Evolutionary conservation across 2,329 filamentous ascomycete genomes (phyloP).

Genomic region (Dactylonectria macrodidyma): DNA sequence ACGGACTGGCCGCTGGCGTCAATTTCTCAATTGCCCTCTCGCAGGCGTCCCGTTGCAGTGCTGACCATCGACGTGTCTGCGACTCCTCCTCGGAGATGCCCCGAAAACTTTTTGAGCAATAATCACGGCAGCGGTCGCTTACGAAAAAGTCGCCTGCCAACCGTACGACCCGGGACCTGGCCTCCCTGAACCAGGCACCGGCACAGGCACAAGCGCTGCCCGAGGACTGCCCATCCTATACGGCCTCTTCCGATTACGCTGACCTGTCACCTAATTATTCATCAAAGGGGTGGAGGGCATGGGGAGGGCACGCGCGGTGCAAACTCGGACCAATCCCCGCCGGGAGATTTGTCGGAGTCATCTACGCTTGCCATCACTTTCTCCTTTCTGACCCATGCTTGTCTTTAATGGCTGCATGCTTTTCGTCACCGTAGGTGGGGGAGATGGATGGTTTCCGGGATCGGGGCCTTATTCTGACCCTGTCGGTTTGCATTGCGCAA

Average conservation of each 20-base stretch:
- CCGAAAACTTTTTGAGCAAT: slow-evolving; percentile 18
- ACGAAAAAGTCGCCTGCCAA: slow-evolving; percentile 38
- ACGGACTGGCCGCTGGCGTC: slow-evolving; percentile 18
- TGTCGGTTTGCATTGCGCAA: background rate
- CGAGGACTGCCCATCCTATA: slow-evolving; percentile 29
- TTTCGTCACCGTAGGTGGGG: slow-evolving; percentile 11
- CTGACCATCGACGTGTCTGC: background rate
- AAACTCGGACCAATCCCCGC: slow-evolving; percentile 48
- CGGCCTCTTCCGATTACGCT: slow-evolving; percentile 41
- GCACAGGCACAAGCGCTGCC: slow-evolving; percentile 11
- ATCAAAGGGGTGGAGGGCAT: slow-evolving; percentile 27
- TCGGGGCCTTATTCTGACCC: background rate
- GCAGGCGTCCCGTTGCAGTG: slow-evolving; percentile 10
- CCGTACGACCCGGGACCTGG: slow-evolving; percentile 40
- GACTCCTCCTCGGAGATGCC: slow-evolving; percentile 44
- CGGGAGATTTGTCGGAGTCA: slow-evolving; percentile 39
- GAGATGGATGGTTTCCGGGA: slow-evolving; percentile 3
- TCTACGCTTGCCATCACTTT: slow-evolving; percentile 28
- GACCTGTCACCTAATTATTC: slow-evolving; percentile 41
- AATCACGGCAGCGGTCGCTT: slow-evolving; percentile 28
- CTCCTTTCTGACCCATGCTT: slow-evolving; percentile 19
- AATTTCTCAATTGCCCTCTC: slow-evolving; percentile 34
- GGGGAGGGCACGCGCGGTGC: slow-evolving; percentile 16
- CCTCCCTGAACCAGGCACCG: slow-evolving; percentile 26
- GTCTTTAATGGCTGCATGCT: slow-evolving; percentile 16